Conservation (phyloP, 2,329 filamentous ascomycete species). For the Talaromyces sp. region DNA sequence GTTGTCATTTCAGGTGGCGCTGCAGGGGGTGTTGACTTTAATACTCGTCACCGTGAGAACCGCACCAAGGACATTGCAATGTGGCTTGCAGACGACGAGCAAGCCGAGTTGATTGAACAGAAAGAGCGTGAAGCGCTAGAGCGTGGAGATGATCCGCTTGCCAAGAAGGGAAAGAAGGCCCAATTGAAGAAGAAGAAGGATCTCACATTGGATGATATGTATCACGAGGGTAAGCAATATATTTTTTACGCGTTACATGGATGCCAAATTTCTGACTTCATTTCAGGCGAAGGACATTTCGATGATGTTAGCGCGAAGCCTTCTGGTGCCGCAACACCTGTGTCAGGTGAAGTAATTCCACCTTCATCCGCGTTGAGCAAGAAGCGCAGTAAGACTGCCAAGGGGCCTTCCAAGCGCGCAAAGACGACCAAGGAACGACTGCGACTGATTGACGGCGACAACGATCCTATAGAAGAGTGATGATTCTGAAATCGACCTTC, state of each 20-base stretch:
- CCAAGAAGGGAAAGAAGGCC: conserved; percentile 59
- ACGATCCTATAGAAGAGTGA: conserved; percentile 30
- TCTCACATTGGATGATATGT: conserved; percentile 86
- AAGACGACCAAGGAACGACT: conserved; percentile 56
- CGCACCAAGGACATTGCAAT: conserved; percentile 96
- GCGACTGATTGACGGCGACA: conserved; percentile 44
- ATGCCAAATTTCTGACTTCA: conserved; percentile 25
- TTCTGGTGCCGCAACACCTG: conserved; percentile 81
- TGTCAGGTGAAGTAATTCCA: conserved; percentile 53
- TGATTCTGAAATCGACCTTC: background rate
- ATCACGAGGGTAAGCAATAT: conserved; percentile 81
- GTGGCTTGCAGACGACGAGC: conserved; percentile 97
- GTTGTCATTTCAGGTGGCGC: conserved; percentile 90
- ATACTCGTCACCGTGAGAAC: conserved; percentile 84
- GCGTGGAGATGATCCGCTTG: conserved; percentile 61
- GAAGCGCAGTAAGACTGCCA: conserved; percentile 55
- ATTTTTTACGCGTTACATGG: background rate
- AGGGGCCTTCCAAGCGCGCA: conserved; percentile 58
- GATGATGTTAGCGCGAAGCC: conserved; percentile 79
- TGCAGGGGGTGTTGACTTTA: conserved; percentile 87
- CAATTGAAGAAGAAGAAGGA: conserved; percentile 59
- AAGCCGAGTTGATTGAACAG: conserved; percentile 88
- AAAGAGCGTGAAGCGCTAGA: conserved; percentile 82
- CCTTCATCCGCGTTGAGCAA: conserved; percentile 35
- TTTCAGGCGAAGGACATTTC: conserved; percentile 87